phyloP scores from a whole-genome alignment of 2,329 filamentous ascomycete genomes.

The Lasiodiplodia sp. region DNA sequence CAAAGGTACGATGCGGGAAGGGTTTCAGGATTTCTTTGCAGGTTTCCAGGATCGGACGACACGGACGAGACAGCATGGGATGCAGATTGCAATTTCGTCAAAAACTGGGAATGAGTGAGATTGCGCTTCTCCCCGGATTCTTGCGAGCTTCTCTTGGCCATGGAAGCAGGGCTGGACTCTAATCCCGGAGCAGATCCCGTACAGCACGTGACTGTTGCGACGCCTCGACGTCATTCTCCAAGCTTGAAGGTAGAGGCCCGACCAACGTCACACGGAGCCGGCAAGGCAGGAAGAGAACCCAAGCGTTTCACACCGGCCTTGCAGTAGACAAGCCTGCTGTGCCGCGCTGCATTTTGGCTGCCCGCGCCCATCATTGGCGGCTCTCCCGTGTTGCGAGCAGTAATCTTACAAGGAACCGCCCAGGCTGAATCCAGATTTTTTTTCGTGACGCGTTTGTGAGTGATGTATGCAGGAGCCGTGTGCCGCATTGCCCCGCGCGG shows the following conservation, averaged over 20 bases:
- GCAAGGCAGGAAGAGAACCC: slow-evolving; percentile 2
- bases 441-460: not conserved
- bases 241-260: not conserved
- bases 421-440: slow-evolving; percentile 10
- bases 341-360: not conserved
- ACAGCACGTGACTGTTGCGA: not conserved
- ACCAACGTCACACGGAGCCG: slow-evolving; percentile 11
- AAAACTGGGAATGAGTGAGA: slow-evolving; percentile 11
- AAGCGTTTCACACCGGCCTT: slow-evolving; percentile 8
- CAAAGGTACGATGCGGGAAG: not conserved
- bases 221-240: slow-evolving; percentile 9
- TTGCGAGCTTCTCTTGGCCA: not conserved
- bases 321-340: not conserved
- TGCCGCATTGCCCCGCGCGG: slow-evolving; percentile 6
- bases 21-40: not conserved
- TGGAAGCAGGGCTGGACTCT: not conserved
- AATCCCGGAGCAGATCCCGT: slow-evolving; percentile 11
- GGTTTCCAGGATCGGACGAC: not conserved
- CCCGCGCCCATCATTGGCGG: slow-evolving; percentile 13
- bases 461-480: slow-evolving; percentile 9
- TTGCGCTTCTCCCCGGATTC: slow-evolving; percentile 1
- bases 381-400: not conserved
- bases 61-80: no score
- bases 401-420: slow-evolving; percentile 13
- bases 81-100: not conserved